These are phyloP conservation scores for Trichoderma citrinoviride DNA, from an alignment of 2,329 filamentous ascomycete genomes.

Conservation along the genomic window DNA sequence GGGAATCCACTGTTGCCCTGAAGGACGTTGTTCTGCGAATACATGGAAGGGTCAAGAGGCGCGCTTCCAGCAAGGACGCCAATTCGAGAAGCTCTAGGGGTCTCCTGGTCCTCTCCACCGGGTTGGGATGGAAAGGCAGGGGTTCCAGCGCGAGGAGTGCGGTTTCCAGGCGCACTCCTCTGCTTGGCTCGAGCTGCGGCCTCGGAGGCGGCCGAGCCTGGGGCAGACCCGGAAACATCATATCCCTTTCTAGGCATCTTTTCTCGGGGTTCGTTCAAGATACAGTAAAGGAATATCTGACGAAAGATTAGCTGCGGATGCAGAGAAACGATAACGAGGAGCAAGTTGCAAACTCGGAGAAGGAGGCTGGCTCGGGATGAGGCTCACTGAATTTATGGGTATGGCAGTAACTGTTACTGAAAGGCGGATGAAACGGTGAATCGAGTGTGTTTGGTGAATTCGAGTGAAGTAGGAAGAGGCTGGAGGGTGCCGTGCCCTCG, in stretches of 20 bases:
- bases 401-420: neutral
- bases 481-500: neutral
- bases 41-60: neutral
- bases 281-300: neutral
- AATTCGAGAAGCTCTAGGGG: slow-evolving; percentile 13
- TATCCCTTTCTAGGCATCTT: slow-evolving; percentile 18
- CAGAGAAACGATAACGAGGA: neutral
- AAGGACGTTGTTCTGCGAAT: neutral
- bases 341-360: neutral
- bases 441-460: neutral
- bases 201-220: slow-evolving; percentile 8
- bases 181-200: slow-evolving; percentile 15
- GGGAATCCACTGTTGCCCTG: neutral
- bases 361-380: neutral
- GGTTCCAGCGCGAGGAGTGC: slow-evolving; percentile 17
- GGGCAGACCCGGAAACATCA: slow-evolving; percentile 1
- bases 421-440: neutral
- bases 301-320: neutral
- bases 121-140: neutral
- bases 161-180: neutral
- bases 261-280: neutral
- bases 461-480: neutral
- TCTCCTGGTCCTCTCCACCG: slow-evolving; percentile 13
- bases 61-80: neutral
- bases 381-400: neutral